Percentiles rank a stretch among this genome's conserved stretches.
Conservation (phyloP, 495 filamentous ascomycete species). For the Penicillium alfredii region DNA sequence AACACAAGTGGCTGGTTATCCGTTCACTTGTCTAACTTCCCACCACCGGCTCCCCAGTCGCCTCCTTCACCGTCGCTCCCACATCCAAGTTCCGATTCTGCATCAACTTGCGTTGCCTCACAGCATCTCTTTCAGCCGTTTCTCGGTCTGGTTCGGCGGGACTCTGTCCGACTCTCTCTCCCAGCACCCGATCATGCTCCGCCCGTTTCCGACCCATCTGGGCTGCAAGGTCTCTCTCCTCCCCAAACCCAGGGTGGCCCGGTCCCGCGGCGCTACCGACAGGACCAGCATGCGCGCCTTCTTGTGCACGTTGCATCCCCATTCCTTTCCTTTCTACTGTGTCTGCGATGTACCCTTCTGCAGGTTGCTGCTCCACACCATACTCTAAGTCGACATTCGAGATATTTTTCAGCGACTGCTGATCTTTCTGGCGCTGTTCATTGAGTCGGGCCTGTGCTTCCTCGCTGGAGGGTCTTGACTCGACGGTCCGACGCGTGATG, state of each 20-base stretch:
- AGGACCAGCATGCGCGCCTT: slow-evolving; percentile 32
- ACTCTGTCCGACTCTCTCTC: slow-evolving; percentile 24
- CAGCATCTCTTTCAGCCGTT: slow-evolving; percentile 23
- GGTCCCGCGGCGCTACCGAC: slow-evolving; percentile 25
- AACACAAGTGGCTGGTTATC: no score
- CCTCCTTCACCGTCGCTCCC: slow-evolving; percentile 20
- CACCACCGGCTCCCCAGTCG: slow-evolving; percentile 28
- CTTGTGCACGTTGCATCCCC: slow-evolving; percentile 33
- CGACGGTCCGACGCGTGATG: slow-evolving; percentile 35
- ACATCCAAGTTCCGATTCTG: slow-evolving; percentile 29
- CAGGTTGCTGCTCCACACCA: slow-evolving; percentile 49
- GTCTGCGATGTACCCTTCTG: slow-evolving; percentile 50
- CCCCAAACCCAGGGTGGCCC: slow-evolving; percentile 30
- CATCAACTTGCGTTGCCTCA: slow-evolving; percentile 27
- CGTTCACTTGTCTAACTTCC: slow-evolving; percentile 7
- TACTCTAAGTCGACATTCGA: slow-evolving; percentile 40
- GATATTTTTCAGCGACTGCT: slow-evolving; percentile 12
- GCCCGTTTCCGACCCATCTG: slow-evolving; percentile 42
- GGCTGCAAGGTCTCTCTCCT: slow-evolving; percentile 30
- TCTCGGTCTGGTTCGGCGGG: slow-evolving; percentile 16
- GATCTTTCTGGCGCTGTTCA: slow-evolving; percentile 11
- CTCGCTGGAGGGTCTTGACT: slow-evolving; percentile 34
- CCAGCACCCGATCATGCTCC: slow-evolving; percentile 40
- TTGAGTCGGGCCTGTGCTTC: slow-evolving; percentile 21
- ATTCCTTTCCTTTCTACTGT: slow-evolving; percentile 37